Percentiles rank a stretch among this genome's conserved stretches.
These are phyloP conservation scores for Nidula microcarpa DNA, from an alignment of 768 basidiomycete genomes.

Conservation along the genomic window DNA sequence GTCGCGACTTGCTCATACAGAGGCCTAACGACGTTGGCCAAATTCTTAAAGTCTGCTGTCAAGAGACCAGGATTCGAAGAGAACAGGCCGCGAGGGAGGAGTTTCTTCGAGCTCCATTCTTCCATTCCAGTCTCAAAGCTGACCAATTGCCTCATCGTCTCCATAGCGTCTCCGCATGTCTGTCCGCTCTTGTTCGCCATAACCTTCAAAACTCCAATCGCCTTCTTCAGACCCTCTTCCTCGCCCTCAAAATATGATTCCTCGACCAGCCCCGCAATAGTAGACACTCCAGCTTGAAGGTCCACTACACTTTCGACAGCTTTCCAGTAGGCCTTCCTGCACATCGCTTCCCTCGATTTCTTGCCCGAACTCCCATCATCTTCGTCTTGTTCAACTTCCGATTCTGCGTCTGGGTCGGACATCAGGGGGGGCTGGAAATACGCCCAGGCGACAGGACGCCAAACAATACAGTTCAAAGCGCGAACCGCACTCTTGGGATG, in stretches of 20 bases:
- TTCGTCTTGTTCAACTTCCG: constrained; percentile 23
- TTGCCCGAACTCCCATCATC: constrained; percentile 8
- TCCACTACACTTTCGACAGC: constrained; percentile 49
- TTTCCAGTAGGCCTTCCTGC: constrained; percentile 39
- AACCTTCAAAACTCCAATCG: constrained; percentile 42
- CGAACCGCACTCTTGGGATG: constrained; percentile 66
- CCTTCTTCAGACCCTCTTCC: constrained; percentile 15
- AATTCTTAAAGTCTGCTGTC: constrained; percentile 43
- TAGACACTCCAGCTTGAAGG: constrained; percentile 46
- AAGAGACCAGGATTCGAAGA: constrained; percentile 55
- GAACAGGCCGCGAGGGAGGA: constrained; percentile 53
- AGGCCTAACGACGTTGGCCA: constrained; percentile 45
- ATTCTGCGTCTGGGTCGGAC: constrained; percentile 22
- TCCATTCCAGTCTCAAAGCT: constrained; percentile 15
- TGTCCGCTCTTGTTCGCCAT: constrained; percentile 58
- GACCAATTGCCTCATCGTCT: constrained; percentile 40
- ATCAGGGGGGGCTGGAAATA: constrained; percentile 55
- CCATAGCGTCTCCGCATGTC: constrained; percentile 52
- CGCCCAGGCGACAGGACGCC: constrained; percentile 65
- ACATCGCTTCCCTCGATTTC: constrained; percentile 3
- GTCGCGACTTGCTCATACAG: constrained; percentile 53
- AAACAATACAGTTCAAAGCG: constrained; percentile 55
- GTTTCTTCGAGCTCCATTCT: constrained; percentile 20
- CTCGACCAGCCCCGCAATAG: constrained; percentile 50
- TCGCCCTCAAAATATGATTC: constrained; percentile 13